A percentile compares a stretch with the other conserved stretches of the same genome.
These are phyloP conservation scores for Suillus alpinus DNA, from an alignment of 768 basidiomycete species.

Conservation along the genomic window DNA sequence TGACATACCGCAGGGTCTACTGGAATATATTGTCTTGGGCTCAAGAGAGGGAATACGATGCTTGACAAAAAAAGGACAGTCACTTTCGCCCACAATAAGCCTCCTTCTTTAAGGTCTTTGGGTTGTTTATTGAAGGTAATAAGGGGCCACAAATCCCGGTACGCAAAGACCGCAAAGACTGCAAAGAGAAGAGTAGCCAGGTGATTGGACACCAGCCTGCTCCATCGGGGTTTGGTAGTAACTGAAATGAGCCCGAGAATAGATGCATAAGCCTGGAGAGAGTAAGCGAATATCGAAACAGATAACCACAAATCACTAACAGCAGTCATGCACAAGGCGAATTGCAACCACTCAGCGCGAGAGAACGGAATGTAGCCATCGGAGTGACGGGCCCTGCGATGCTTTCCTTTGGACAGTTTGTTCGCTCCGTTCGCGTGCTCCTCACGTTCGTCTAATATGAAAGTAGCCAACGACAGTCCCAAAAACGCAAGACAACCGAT, in stretches of 20 bases:
- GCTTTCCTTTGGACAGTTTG: not conserved
- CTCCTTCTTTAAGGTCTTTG: constrained; percentile 46
- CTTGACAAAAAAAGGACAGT: constrained; percentile 42
- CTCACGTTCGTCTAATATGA: constrained; percentile 6
- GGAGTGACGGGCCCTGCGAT: too few species aligned
- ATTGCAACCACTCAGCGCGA: constrained; percentile 7
- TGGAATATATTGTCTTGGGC: constrained; percentile 58
- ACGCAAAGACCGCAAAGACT: constrained; percentile 47
- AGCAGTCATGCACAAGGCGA: constrained; percentile 12
- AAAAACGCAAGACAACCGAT: constrained; percentile 20
- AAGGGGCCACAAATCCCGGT: constrained; percentile 61
- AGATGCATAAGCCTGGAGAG: constrained; percentile 38
- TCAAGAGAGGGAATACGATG: constrained; percentile 49
- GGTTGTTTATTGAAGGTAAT: constrained; percentile 51
- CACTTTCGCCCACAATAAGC: constrained; percentile 53
- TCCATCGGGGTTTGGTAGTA: constrained; percentile 28
- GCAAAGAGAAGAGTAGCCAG: constrained; percentile 46
- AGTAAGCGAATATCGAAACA: not conserved
- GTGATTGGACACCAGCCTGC: constrained; percentile 34
- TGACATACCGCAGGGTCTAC: constrained; percentile 38
- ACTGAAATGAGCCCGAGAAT: constrained; percentile 39
- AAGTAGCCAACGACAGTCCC: constrained; percentile 13
- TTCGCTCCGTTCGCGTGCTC: not conserved
- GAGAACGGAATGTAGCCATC: constrained; percentile 1
- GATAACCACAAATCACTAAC: constrained; percentile 7